Evolutionary conservation across 768 basidiomycete species (phyloP).

Genomic region (Serendipita sp.): DNA sequence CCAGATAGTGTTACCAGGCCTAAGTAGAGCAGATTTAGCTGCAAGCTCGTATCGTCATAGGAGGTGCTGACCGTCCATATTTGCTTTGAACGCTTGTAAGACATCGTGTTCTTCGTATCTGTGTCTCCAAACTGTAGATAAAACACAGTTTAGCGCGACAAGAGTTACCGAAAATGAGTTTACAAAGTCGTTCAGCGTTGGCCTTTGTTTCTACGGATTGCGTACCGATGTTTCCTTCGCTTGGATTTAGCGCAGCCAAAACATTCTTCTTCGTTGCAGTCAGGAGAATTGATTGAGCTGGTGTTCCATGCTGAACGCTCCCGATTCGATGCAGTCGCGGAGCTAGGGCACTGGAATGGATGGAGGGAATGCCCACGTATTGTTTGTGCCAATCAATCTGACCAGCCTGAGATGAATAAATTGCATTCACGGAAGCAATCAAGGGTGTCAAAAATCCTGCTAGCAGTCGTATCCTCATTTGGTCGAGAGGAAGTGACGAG

Average conservation of each 20-base stretch:
- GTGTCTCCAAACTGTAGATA: constrained; percentile 57
- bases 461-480: background rate
- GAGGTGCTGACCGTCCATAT: constrained; percentile 36
- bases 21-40: constrained; percentile 17
- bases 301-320: constrained; percentile 21
- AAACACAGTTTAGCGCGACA: constrained; percentile 15
- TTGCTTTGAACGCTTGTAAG: constrained; percentile 45
- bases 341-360: constrained; percentile 31
- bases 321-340: constrained; percentile 42
- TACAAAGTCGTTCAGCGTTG: background rate
- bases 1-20: constrained; percentile 65
- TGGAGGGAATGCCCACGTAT: constrained; percentile 56
- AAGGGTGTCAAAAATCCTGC: background rate
- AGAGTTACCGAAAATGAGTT: background rate
- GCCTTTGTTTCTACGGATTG: background rate
- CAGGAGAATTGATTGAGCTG: constrained; percentile 23
- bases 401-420: constrained; percentile 63
- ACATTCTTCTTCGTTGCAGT: constrained; percentile 62
- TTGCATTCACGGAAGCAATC: constrained; percentile 19
- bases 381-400: constrained; percentile 78
- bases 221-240: constrained; percentile 54
- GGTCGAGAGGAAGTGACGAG: background rate
- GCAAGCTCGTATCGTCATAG: constrained; percentile 9
- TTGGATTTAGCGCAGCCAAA: constrained; percentile 51
- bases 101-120: constrained; percentile 53